Percentiles rank a stretch among this genome's conserved stretches.
These are phyloP conservation scores for Citrus cavaleriei DNA, from an alignment of 345 rosid genomes.

Conservation along the genomic window DNA sequence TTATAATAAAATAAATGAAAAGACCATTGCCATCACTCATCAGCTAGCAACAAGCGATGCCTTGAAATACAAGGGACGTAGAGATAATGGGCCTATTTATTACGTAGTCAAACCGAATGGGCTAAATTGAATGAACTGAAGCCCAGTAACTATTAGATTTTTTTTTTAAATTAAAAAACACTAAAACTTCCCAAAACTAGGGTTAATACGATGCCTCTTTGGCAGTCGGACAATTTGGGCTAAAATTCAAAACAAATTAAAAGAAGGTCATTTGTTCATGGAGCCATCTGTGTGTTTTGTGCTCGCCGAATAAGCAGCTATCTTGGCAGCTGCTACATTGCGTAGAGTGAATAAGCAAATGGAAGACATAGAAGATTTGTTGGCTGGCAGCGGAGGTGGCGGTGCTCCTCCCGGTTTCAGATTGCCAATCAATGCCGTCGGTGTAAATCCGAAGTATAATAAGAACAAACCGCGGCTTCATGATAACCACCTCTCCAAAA, in stretches of 20 bases:
- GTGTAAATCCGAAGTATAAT: slow-evolving; percentile 45
- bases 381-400: slow-evolving; percentile 41
- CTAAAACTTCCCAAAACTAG: not conserved
- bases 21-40: no score
- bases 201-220: not conserved
- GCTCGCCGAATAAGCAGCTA: no score
- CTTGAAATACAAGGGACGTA: no score
- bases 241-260: no score
- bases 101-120: fast-evolving
- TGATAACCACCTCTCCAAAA: slow-evolving; percentile 23
- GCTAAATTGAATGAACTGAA: not conserved
- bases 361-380: slow-evolving; percentile 91
- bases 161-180: no score
- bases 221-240: not conserved
- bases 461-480: slow-evolving; percentile 28
- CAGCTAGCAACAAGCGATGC: no score
- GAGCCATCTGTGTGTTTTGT: no score
- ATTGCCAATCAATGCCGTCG: slow-evolving; percentile 58
- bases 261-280: not conserved
- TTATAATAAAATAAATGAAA: no score
- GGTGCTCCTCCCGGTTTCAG: slow-evolving; percentile 73
- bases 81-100: not conserved
- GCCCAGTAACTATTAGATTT: not conserved
- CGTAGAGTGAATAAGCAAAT: slow-evolving; percentile 21
- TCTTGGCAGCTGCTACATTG: not conserved